Base-by-base conservation (phyloP, 768 basidiomycete species). In the Gelatoporia subvermispora region DNA sequence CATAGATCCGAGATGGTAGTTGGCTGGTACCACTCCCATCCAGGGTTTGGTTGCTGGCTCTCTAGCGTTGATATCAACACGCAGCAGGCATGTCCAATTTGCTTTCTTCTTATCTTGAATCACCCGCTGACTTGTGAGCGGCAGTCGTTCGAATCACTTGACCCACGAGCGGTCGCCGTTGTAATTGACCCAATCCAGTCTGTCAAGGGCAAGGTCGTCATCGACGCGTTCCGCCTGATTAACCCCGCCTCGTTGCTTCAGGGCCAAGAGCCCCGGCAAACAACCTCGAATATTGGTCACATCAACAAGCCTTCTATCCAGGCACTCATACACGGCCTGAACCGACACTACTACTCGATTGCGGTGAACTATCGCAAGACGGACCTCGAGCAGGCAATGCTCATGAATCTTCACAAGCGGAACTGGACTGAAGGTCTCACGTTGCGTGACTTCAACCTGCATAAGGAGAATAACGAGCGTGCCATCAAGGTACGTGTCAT, bases 1-100 rank as follows among this genome's bases (percentile, higher is more conserved):
- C 24, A 15, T 50, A 85, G 94, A 59, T 90, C 95, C 25, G 96
- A 98, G 73, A 90, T 87, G 84, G 96, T 98, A 4, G 96, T 99
- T 1, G 96, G 96, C 3, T 99, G 96, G 96, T 99, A 99, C 63
- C 96, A 99, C 69, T 98, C 96, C 35, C 96, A 99, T 74, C 96
- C 96, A 47, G 96, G 96, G 34, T 99, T 98, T 68, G 96, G 96
- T 4, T 99, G 96, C 67, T 99, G 96, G 96, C 74, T 99, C 35
- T 97, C 94, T 40, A 93, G 92, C 59, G 95, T 98, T 18, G 96
- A 99, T 71, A 93, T 98, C 64, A 96, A 97, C 69, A 99, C 96
- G 3, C 96, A 99, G 62, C 96, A 98, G 74, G 94, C 87, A 28
- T 47, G 43, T 24, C 22, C 50, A 48, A 43, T 38, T 18, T 38